A percentile compares a stretch with the other conserved stretches of the same genome.
Evolutionary conservation across 305 asterid genomes (phyloP).

Genomic region (Fraxinus latifolia): DNA sequence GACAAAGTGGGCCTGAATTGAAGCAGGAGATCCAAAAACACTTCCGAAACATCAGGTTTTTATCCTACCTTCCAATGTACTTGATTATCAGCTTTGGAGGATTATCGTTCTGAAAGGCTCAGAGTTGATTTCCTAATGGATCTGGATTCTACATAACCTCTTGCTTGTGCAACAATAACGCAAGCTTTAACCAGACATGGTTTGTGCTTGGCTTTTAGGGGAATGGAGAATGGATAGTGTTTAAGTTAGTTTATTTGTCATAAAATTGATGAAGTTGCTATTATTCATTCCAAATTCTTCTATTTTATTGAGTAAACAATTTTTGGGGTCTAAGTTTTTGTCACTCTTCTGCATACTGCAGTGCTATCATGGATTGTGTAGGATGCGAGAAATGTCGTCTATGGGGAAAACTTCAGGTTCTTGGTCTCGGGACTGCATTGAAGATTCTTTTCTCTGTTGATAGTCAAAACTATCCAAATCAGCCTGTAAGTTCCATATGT

Average conservation of each 20-base stretch:
- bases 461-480: slow-evolving; percentile 41
- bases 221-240: background rate
- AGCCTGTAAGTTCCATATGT: slow-evolving; percentile 46
- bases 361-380: slow-evolving; percentile 77
- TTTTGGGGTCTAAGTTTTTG: slow-evolving; percentile 7
- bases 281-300: background rate
- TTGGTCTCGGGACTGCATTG: slow-evolving; percentile 63
- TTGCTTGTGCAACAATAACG: background rate
- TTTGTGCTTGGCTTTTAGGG: slow-evolving; percentile 1
- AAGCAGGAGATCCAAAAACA: slow-evolving; percentile 79
- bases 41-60: slow-evolving; percentile 80
- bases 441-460: slow-evolving; percentile 81
- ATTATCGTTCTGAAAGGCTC: background rate
- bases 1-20: slow-evolving; percentile 87
- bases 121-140: background rate
- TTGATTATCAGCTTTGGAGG: slow-evolving; percentile 10
- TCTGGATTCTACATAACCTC: background rate
- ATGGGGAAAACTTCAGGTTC: slow-evolving; percentile 73
- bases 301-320: background rate
- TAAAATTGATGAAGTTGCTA: background rate
- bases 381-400: slow-evolving; percentile 85
- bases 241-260: background rate
- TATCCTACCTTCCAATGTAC: background rate
- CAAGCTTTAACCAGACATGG: slow-evolving; percentile 16
- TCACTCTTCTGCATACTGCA: slow-evolving; percentile 30